phyloP scores from a whole-genome alignment of 805 yeast genomes.

The Metschnikowia amazonensis region DNA sequence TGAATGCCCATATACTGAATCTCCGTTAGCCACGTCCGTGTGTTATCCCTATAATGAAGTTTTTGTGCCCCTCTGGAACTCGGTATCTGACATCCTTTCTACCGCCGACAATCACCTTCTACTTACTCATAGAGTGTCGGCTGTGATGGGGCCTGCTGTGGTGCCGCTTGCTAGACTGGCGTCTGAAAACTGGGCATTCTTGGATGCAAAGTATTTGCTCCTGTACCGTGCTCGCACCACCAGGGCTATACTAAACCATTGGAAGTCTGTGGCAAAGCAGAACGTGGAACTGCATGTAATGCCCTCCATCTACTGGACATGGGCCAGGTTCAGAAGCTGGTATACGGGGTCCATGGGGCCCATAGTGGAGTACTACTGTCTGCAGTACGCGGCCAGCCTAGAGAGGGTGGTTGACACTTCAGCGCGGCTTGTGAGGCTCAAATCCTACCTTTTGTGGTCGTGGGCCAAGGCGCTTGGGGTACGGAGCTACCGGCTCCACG shows the following conservation, averaged over 20 bases:
- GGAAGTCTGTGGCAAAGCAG: background rate
- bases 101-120: conserved; percentile 5
- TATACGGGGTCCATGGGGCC: conserved; percentile 12
- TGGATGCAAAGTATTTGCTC: conserved; percentile 8
- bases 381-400: conserved; percentile 9
- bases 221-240: conserved; percentile 3
- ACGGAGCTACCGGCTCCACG: background rate
- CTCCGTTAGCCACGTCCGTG: background rate
- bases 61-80: conserved; percentile 2
- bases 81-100: background rate
- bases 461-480: background rate
- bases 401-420: conserved; percentile 9
- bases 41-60: background rate
- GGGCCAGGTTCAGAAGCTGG: conserved; percentile 1
- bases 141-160: too few species aligned
- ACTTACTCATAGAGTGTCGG: conserved; percentile 2
- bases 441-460: conserved; percentile 4
- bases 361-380: conserved; percentile 11
- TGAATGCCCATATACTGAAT: conserved; percentile 10
- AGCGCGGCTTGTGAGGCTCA: background rate
- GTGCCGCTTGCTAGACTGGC: background rate
- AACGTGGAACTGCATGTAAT: background rate
- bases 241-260: background rate
- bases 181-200: background rate
- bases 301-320: background rate